Evolutionary conservation across 768 basidiomycete genomes (phyloP).

Genomic region (Suillus variegatus): DNA sequence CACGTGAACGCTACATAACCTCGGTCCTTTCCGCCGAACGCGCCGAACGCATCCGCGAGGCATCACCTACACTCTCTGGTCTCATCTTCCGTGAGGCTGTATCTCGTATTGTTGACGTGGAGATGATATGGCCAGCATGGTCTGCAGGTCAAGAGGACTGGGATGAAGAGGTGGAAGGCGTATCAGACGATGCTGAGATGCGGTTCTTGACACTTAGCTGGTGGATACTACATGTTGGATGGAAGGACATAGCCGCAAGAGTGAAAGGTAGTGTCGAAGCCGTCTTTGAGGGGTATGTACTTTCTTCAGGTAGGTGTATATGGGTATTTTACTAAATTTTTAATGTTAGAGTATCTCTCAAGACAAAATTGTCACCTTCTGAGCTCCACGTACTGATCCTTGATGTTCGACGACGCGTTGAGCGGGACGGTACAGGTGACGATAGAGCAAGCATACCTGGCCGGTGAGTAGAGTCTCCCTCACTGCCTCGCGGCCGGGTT

Average conservation of each 20-base stretch:
- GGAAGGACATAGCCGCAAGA: constrained; percentile 79
- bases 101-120: constrained; percentile 26
- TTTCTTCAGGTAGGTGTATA: constrained; percentile 6
- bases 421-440: constrained; percentile 55
- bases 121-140: constrained; percentile 26
- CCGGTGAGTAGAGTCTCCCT: neutral
- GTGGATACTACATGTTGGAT: constrained; percentile 93
- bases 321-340: constrained; percentile 7
- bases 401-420: constrained; percentile 77
- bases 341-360: constrained; percentile 71
- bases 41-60: constrained; percentile 53
- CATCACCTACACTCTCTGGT: constrained; percentile 30
- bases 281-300: constrained; percentile 78
- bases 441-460: neutral
- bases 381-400: constrained; percentile 70
- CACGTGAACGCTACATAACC: constrained; percentile 76
- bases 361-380: constrained; percentile 65
- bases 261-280: constrained; percentile 77
- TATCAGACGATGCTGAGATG: constrained; percentile 70
- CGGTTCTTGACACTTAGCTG: constrained; percentile 86
- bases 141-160: constrained; percentile 25
- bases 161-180: constrained; percentile 32
- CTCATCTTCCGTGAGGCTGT: constrained; percentile 28
- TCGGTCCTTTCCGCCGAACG: constrained; percentile 62
- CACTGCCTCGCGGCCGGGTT: neutral